Evolutionary conservation across 306 rosid genomes (phyloP).

Genomic region (Alnus glutinosa): DNA sequence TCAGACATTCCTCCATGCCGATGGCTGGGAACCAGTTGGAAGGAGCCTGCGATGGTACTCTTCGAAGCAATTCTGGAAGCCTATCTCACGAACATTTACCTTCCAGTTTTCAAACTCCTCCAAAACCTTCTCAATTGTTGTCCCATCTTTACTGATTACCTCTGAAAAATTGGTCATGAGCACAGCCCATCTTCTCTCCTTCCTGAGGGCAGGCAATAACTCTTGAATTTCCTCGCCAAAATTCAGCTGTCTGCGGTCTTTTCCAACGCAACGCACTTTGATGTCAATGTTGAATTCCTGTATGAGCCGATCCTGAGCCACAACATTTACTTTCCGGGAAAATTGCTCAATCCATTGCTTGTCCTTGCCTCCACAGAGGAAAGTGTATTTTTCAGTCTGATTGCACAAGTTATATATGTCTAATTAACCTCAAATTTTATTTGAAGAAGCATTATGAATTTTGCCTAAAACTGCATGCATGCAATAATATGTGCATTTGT

Average conservation of each 20-base stretch:
- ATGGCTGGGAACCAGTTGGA: background rate
- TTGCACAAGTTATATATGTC: background rate
- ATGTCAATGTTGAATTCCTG: slow-evolving; percentile 34
- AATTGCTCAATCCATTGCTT: slow-evolving; percentile 43
- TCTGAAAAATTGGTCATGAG: slow-evolving; percentile 38
- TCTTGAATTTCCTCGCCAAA: slow-evolving; percentile 37
- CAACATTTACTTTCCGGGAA: slow-evolving; percentile 5
- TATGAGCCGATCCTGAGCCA: slow-evolving; percentile 31
- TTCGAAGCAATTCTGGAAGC: slow-evolving; percentile 36
- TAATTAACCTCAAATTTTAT: too few species aligned
- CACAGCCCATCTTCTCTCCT: slow-evolving; percentile 53
- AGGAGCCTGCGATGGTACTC: slow-evolving; percentile 19
- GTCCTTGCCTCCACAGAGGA: slow-evolving; percentile 56
- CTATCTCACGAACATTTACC: slow-evolving; percentile 20
- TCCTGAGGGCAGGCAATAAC: slow-evolving; percentile 45
- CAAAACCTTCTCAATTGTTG: slow-evolving; percentile 31
- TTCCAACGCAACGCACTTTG: slow-evolving; percentile 38
- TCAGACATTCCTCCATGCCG: too few species aligned
- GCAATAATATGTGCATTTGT: too few species aligned
- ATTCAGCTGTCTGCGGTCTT: background rate
- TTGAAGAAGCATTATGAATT: too few species aligned
- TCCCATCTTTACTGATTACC: slow-evolving; percentile 36
- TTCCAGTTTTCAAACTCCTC: slow-evolving; percentile 49
- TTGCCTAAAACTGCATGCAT: too few species aligned
- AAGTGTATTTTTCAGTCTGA: slow-evolving; percentile 32